Base-by-base conservation (phyloP, 2,329 filamentous ascomycete species). In the Neofusicoccum laricinum region DNA sequence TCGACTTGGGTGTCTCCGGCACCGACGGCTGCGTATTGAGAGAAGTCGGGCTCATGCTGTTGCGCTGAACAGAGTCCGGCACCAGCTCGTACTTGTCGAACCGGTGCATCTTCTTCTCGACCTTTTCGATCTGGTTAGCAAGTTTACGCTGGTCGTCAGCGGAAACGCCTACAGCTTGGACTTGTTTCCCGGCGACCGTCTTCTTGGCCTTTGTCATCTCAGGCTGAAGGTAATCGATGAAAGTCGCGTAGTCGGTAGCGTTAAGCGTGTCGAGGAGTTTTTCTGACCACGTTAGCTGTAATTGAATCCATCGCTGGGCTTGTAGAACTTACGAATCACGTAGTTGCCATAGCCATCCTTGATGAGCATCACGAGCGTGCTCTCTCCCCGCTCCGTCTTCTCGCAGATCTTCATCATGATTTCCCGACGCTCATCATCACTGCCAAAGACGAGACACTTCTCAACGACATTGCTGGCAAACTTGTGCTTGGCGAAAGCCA, bases 391-490 rank as follows among this genome's bases (percentile, higher is more conserved):
- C 7, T 85, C 83, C 61, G 86, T 85, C 15, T 82, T 74, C 1
- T 84, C 88, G 30, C 93, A 80, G 65, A 86, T 82, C 57, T 81
- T 80, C 34, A 38, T 15, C 61, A 91, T 85, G 65, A 97, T 92
- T 36, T 84, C 82, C 38, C 82, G 84, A 59, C 90, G 88, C 73
- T 96, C 90, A 58, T 88, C 82, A 19, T 85, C 80, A 0, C 86
- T 86, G 19, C 91, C 92, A 69, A 84, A 86, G 63, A 90, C 82
- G 66, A 98, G 89, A 73, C 93, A 96, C 77, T 92, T 94, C 78
- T 99, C 95, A 0, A 99, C 94, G 2, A 99, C 94, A 71, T 99
- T 98, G 72, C 93, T 97, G 0, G 95, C 94, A 72, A 92, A 96
- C 75, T 99, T 99, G 80, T 98, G 92, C 81, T 93, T 97, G 30